A percentile compares a stretch with the other conserved stretches of the same genome.
These are phyloP conservation scores for Aspergillus steynii DNA, from an alignment of 495 filamentous ascomycete species.

Conservation along the genomic window DNA sequence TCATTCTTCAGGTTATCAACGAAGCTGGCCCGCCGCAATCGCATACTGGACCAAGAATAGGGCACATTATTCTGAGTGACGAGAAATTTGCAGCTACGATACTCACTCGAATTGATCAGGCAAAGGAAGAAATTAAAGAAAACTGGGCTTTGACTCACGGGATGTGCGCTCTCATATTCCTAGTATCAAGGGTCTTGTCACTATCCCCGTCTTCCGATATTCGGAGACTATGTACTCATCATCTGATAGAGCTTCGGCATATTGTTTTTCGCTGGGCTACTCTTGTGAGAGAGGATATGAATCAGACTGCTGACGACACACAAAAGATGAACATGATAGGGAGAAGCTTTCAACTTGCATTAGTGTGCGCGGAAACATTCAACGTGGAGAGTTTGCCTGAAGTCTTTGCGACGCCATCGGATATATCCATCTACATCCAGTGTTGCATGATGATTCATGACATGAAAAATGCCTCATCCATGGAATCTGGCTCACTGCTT, in stretches of 20 bases:
- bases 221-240: constrained; percentile 8
- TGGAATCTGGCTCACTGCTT: constrained; percentile 7
- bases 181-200: constrained; percentile 39
- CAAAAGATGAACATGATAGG: constrained; percentile 23
- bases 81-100: constrained; percentile 22
- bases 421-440: constrained; percentile 36
- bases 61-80: constrained; percentile 32
- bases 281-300: constrained; percentile 12
- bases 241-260: constrained; percentile 8
- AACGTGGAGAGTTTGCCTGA: constrained; percentile 25
- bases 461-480: constrained; percentile 13
- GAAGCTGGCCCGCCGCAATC: constrained; percentile 43
- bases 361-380: constrained; percentile 41
- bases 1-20: constrained; percentile 51
- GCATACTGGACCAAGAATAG: constrained; percentile 14
- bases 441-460: constrained; percentile 42
- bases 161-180: constrained; percentile 33
- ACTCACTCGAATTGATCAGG: constrained; percentile 23
- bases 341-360: constrained; percentile 29
- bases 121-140: constrained; percentile 32
- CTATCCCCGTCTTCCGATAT: constrained; percentile 22
- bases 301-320: constrained; percentile 14
- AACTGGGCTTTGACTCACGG: constrained; percentile 53
- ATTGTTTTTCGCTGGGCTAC: constrained; percentile 20
- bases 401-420: constrained; percentile 14